These are phyloP conservation scores for Falciphora oryzae DNA, from an alignment of 2,329 filamentous ascomycete genomes.

Conservation along the genomic window DNA sequence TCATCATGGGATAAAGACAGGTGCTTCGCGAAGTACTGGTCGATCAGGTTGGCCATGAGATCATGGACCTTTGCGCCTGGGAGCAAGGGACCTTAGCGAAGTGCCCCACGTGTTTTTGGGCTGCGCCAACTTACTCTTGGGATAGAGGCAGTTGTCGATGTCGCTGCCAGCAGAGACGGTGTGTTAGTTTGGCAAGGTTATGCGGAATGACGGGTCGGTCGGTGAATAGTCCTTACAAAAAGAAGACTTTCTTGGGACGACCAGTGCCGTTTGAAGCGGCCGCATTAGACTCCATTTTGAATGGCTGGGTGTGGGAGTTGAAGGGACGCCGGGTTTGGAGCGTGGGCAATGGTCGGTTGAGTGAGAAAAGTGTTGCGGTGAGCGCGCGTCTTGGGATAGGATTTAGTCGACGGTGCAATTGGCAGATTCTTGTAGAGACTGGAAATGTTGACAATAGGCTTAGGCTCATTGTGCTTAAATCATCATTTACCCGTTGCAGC, in stretches of 20 bases:
- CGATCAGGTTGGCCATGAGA: constrained; percentile 80
- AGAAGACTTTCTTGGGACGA: constrained; percentile 29
- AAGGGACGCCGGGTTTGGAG: not conserved
- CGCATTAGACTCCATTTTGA: not conserved
- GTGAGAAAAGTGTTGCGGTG: not conserved
- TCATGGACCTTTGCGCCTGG: constrained; percentile 75
- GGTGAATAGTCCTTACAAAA: constrained; percentile 33
- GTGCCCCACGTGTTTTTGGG: not conserved
- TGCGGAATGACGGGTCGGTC: not conserved
- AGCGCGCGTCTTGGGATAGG: not conserved
- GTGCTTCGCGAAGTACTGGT: constrained; percentile 58
- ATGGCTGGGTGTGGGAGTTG: not conserved
- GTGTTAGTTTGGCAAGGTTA: constrained; percentile 1
- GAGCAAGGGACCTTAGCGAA: not conserved
- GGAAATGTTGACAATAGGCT: not conserved
- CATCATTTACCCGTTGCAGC: not conserved
- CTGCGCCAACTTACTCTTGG: constrained; percentile 55
- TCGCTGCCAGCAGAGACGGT: constrained; percentile 62
- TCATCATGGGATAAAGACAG: constrained; percentile 70
- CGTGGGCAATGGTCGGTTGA: not conserved
- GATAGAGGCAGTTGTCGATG: constrained; percentile 97
- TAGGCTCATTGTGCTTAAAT: not conserved
- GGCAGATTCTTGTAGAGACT: not conserved
- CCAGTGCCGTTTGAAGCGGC: not conserved
- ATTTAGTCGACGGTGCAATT: not conserved